Percentiles rank a stretch among this genome's conserved stretches.
Evolutionary conservation across 306 rosid species (phyloP).

Genomic region (Lathyrus sativus): DNA sequence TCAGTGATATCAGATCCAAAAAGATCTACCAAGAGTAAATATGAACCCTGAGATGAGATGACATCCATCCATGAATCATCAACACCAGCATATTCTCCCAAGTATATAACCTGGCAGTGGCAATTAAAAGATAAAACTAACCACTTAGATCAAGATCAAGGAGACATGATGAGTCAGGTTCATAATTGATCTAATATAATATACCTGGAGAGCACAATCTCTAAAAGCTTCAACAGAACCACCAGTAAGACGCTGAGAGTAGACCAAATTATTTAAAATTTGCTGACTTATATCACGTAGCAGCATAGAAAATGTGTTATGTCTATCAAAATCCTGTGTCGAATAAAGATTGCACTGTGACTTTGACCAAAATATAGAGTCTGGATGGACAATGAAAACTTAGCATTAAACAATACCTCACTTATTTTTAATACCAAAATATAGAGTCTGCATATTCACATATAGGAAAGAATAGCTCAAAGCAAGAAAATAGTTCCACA

Average conservation of each 20-base stretch:
- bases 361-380: slow-evolving; percentile 23
- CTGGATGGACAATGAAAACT: slow-evolving; percentile 10
- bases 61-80: slow-evolving; percentile 87
- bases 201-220: no score
- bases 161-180: no score
- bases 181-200: no score
- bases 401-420: slow-evolving; percentile 50
- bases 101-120: slow-evolving; percentile 82
- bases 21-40: slow-evolving; percentile 83
- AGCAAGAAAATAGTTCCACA: slow-evolving; percentile 18
- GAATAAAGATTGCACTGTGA: slow-evolving; percentile 38
- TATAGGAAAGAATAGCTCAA: slow-evolving; percentile 2
- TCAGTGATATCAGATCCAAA: slow-evolving; percentile 84
- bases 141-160: no score
- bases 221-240: slow-evolving; percentile 61
- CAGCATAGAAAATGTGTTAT: slow-evolving; percentile 57
- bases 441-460: slow-evolving; percentile 16
- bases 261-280: slow-evolving; percentile 76
- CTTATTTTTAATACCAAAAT: no score
- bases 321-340: slow-evolving; percentile 77
- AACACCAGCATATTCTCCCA: slow-evolving; percentile 80
- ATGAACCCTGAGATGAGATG: slow-evolving; percentile 82
- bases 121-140: no score
- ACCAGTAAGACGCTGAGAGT: slow-evolving; percentile 49
- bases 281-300: slow-evolving; percentile 93